phyloP scores from a whole-genome alignment of 805 yeast genomes.

The Sugiyamaella qingdaonensis region DNA sequence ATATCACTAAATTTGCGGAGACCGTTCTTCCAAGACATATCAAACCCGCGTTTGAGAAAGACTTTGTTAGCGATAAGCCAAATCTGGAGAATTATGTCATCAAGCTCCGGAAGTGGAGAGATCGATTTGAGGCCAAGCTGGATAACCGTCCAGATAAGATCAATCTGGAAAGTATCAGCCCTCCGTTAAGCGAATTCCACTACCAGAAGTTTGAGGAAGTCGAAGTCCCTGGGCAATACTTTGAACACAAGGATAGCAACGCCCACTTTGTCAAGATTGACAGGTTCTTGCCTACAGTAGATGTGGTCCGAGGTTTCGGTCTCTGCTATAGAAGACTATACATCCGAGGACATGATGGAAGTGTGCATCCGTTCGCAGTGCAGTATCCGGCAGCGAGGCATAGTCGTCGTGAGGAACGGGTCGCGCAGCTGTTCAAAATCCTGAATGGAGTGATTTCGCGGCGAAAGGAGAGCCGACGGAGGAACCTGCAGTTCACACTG shows the following conservation, averaged over 20 bases:
- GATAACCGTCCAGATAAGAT: slow-evolving; percentile 79
- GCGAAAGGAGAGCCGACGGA: slow-evolving; percentile 82
- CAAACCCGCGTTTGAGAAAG: slow-evolving; percentile 85
- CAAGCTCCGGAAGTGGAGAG: slow-evolving; percentile 87
- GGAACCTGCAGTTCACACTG: slow-evolving; percentile 77
- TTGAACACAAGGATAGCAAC: slow-evolving; percentile 82
- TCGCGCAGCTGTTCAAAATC: slow-evolving; percentile 85
- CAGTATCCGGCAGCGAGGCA: slow-evolving; percentile 98
- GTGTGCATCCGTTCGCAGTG: slow-evolving; percentile 86
- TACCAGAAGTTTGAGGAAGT: slow-evolving; percentile 97
- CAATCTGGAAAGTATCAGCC: slow-evolving; percentile 84
- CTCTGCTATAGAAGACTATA: slow-evolving; percentile 85
- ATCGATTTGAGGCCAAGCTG: slow-evolving; percentile 82
- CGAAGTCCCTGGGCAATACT: slow-evolving; percentile 95
- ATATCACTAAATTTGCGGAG: slow-evolving; percentile 84
- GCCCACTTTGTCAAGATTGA: slow-evolving; percentile 91
- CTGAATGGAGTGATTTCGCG: slow-evolving; percentile 75
- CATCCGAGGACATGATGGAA: slow-evolving; percentile 91
- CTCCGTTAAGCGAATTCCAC: slow-evolving; percentile 94
- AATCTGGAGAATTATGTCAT: slow-evolving; percentile 81
- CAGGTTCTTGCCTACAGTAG: slow-evolving; percentile 83
- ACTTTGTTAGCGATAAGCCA: slow-evolving; percentile 82
- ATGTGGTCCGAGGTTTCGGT: slow-evolving; percentile 82
- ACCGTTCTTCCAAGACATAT: slow-evolving; percentile 86
- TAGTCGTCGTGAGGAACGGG: slow-evolving; percentile 92